These are phyloP conservation scores for Mycena haematopus DNA, from an alignment of 768 basidiomycete genomes.

Conservation along the genomic window DNA sequence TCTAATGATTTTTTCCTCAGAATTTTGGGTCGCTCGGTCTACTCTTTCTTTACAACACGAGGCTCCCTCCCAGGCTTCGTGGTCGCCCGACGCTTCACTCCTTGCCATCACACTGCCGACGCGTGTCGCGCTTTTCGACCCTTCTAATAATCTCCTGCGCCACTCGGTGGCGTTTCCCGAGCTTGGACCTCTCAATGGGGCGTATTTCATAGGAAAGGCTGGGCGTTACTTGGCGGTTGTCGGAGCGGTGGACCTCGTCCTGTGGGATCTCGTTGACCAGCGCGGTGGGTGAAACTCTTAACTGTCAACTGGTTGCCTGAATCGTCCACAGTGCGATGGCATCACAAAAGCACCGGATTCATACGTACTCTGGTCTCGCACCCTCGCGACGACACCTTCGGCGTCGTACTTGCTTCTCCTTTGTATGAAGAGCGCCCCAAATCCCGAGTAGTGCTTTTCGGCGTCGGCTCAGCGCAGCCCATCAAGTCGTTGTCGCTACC, in stretches of 20 bases:
- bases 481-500: conserved; percentile 56
- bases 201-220: conserved; percentile 70
- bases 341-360: conserved; percentile 42
- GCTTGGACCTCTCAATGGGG: conserved; percentile 49
- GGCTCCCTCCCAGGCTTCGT: conserved; percentile 68
- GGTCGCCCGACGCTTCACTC: conserved; percentile 88
- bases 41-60: conserved; percentile 73
- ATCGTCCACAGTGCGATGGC: conserved; percentile 64
- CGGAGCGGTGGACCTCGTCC: conserved; percentile 54
- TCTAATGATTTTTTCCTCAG: conserved; percentile 40
- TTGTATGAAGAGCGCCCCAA: conserved; percentile 36
- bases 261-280: conserved; percentile 77
- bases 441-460: conserved; percentile 57
- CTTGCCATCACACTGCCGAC: conserved; percentile 74
- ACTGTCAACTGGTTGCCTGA: conserved; percentile 1
- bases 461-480: conserved; percentile 51
- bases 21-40: conserved; percentile 83
- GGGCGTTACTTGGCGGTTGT: conserved; percentile 74
- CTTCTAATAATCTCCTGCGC: conserved; percentile 62
- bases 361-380: conserved; percentile 62
- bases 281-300: conserved; percentile 53
- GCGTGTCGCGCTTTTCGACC: conserved; percentile 78
- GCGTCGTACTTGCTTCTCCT: conserved; percentile 53
- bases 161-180: conserved; percentile 67
- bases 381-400: conserved; percentile 62